Evolutionary conservation across 768 basidiomycete genomes (phyloP).

Genomic region (Boletus coccyginus): DNA sequence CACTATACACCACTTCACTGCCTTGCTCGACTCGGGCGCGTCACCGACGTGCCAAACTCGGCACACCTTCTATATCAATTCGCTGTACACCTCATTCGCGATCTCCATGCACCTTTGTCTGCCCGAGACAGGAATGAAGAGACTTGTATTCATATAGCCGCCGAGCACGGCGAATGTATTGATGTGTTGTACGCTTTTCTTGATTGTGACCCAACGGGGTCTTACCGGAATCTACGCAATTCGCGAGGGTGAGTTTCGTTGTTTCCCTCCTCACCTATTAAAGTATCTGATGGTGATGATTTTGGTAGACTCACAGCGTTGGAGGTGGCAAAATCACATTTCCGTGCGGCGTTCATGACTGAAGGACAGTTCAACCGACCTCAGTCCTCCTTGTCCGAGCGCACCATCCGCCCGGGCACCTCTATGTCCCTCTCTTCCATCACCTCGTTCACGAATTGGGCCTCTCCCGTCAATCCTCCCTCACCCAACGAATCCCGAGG

Average conservation of each 20-base stretch:
- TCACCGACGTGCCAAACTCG: conserved; percentile 34
- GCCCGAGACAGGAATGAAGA: conserved; percentile 67
- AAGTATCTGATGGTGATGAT: not conserved
- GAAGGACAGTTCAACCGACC: conserved; percentile 47
- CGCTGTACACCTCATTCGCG: conserved; percentile 62
- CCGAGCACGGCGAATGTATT: conserved; percentile 66
- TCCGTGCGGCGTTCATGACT: conserved; percentile 58
- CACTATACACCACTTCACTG: conserved; percentile 70
- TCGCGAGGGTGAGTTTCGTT: conserved; percentile 57
- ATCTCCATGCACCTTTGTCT: conserved; percentile 66
- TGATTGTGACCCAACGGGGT: conserved; percentile 57
- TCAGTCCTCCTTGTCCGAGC: conserved; percentile 52
- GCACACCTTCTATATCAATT: conserved; percentile 51
- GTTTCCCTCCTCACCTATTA: not conserved
- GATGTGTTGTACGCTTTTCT: conserved; percentile 63
- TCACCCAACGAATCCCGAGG: conserved; percentile 27
- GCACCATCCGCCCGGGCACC: conserved; percentile 49
- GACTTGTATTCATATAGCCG: conserved; percentile 78
- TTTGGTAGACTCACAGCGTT: conserved; percentile 49
- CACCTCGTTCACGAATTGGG: conserved; percentile 41
- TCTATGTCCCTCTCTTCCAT: conserved; percentile 46
- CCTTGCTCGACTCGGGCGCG: conserved; percentile 44
- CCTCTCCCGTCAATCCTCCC: conserved; percentile 14
- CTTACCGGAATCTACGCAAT: conserved; percentile 61
- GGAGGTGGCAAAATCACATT: conserved; percentile 67